Evolutionary conservation across 78 protist species (phyloP), one percentile per base, ranked within the genome.

Genomic region (Dictyostelium brefeldianum): DNA sequence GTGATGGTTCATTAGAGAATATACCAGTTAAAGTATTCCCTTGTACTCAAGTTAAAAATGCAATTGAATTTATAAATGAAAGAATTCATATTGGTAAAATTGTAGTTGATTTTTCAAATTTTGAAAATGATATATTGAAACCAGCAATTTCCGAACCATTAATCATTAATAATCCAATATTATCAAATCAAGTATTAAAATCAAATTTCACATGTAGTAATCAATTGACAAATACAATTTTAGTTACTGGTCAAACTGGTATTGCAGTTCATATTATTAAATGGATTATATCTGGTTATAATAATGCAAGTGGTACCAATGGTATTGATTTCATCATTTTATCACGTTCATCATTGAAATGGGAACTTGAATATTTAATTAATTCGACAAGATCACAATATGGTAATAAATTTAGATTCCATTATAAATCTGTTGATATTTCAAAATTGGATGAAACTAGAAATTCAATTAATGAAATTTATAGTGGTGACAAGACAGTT

Each of bases 161-260:
- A 12, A 36, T 36, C 1, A 36, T 36, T 36, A 36, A 36, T 36
- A 51, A 78, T 43, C 41, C 70, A 27, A 78, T 78, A 53, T 31
- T 17, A 54, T 12, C 46, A 57, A 65, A 46, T 17, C 54, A 64
- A 43, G 43, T 51, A 10, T 5, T 27, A 10, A 46, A 64, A 59
- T 29, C 36, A 25, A 65, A 87, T 50, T 20, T 41, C 47, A 47
- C 27, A 20, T 46, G 31, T 46, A 7, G 8, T 17, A 36, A 73
- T 11, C 17, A 51, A n/a, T 31, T 73, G 9, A 43, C 3, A 9
- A 6, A 12, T 12, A 87, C 83, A 48, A 20, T 87, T 5, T 64
- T 87, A 70, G 51, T 87, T n/a, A 87, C 93, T n/a, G 93, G 93
- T 77, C 93, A 87, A 77, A 70, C 93, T 31, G 93, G 93, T 87